phyloP scores from a whole-genome alignment of 2,329 filamentous ascomycete species.

The Pleurostoma richardsiae region DNA sequence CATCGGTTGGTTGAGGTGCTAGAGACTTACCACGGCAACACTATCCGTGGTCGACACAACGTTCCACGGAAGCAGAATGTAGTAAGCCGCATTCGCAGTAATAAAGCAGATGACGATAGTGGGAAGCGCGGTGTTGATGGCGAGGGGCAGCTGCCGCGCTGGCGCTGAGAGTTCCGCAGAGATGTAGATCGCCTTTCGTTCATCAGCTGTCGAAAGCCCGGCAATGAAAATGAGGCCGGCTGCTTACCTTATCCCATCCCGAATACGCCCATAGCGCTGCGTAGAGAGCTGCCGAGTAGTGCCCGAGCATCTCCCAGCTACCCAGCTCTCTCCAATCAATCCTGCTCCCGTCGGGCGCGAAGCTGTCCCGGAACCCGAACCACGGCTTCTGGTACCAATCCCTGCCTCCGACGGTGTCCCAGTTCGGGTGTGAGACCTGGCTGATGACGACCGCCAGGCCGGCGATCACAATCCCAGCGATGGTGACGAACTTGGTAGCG shows the following conservation, averaged over 20 bases:
- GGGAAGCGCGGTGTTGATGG: slow-evolving; percentile 56
- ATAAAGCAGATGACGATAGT: slow-evolving; percentile 57
- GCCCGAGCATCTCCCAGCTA: slow-evolving; percentile 54
- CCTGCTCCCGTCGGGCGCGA: slow-evolving; percentile 41
- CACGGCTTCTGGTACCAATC: slow-evolving; percentile 50
- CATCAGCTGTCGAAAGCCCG: background rate
- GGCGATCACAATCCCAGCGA: slow-evolving; percentile 41
- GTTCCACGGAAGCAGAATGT: slow-evolving; percentile 56
- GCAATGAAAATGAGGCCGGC: too few species aligned
- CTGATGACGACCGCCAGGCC: slow-evolving; percentile 40
- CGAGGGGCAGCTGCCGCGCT: slow-evolving; percentile 49
- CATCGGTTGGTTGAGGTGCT: too few species aligned
- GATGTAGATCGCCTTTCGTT: slow-evolving; percentile 45
- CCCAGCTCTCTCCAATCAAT: slow-evolving; percentile 43
- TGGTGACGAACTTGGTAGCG: slow-evolving; percentile 44
- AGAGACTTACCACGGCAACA: slow-evolving; percentile 52
- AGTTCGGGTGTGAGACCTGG: slow-evolving; percentile 28
- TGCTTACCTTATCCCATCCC: slow-evolving; percentile 58
- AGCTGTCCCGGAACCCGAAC: slow-evolving; percentile 47
- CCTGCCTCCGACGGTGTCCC: slow-evolving; percentile 32
- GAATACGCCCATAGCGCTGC: slow-evolving; percentile 61
- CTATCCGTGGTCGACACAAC: slow-evolving; percentile 54
- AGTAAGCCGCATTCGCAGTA: slow-evolving; percentile 56
- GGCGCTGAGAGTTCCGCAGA: slow-evolving; percentile 47
- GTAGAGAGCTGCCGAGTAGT: slow-evolving; percentile 56